Percentiles rank a stretch among this genome's conserved stretches.
Conservation (phyloP, 2,329 filamentous ascomycete species). For the Arthrobotrys megalospora region DNA sequence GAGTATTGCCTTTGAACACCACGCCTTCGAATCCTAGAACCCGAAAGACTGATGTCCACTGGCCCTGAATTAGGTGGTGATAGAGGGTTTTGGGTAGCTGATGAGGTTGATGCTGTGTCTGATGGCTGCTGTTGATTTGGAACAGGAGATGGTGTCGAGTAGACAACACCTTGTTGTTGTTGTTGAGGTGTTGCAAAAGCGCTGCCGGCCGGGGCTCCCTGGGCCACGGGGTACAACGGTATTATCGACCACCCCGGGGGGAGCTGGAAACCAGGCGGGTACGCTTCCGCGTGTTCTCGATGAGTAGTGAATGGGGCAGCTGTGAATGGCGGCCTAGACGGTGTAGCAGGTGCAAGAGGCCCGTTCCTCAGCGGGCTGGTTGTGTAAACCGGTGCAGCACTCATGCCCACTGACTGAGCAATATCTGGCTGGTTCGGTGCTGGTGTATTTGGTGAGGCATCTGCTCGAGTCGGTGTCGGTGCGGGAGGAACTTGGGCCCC, state of each 20-base stretch:
- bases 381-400: too few relatives aligned
- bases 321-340: background rate
- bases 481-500: background rate
- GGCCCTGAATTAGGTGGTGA: background rate
- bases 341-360: background rate
- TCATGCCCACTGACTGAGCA: too few relatives aligned
- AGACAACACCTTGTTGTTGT: conserved; percentile 31
- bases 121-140: conserved; percentile 31
- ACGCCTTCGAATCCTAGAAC: conserved; percentile 53
- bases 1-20: conserved; percentile 58
- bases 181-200: conserved; percentile 56
- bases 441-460: too few relatives aligned
- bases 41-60: conserved; percentile 53
- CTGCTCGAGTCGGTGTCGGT: background rate
- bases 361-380: too few relatives aligned
- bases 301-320: too few relatives aligned
- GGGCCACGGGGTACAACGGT: conserved; percentile 48
- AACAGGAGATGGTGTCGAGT: conserved; percentile 47
- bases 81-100: conserved; percentile 3
- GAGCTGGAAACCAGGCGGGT: conserved; percentile 53
- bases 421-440: background rate
- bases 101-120: conserved; percentile 23
- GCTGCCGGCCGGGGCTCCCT: conserved; percentile 22
- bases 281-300: background rate
- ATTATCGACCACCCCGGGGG: conserved; percentile 58